Base-by-base conservation (phyloP, 2,329 filamentous ascomycete species). In the Xylaria hypoxylon region DNA sequence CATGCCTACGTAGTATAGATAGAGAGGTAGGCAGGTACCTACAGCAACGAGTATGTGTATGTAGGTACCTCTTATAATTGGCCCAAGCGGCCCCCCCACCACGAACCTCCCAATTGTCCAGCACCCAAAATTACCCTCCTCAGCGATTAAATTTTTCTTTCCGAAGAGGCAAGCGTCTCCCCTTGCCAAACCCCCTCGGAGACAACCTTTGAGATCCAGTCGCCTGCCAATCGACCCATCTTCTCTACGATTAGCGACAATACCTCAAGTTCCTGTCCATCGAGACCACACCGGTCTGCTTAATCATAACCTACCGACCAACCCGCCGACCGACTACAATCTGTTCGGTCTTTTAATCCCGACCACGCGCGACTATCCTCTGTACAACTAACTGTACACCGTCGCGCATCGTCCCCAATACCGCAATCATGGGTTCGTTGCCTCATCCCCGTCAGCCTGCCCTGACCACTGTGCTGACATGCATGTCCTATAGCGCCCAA, bases 401-500 rank as follows among this genome's bases (percentile, higher is more conserved):
- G 68, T 74, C 69, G 74, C 75, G 74, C 76, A 73, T 72, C 65
- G 64, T 61, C 65, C 68, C 78, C 81, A 72, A 78, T 80, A 81
- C 82, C 85, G 86, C 86, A 86, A 89, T 82, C 84, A 89, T 89
- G 86, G 84, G 86, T 89, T 80, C 79, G 85, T 76, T 67, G 65
- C 76, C 64, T 56, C 59, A 33, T 50, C 52, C 60, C 71, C 58
- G 60, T 65, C 68, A 63, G 57, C 53, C 48, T 59, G 44, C 42
- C 53, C 40, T 59, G 28, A 38, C 42, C 31, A 38, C 47, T 59
- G 8, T 76, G 79, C 86, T 89, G 75, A 88, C 80, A 73, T 68
- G 68, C 65, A 68, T 60, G 68, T 68, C 5, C 59, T 79, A 68
- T 78, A 97, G 94, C 92, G 87, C 95, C 94, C 74, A 92, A 94